Evolutionary conservation across 805 yeast species (phyloP).

Genomic region (Millerago galiae): DNA sequence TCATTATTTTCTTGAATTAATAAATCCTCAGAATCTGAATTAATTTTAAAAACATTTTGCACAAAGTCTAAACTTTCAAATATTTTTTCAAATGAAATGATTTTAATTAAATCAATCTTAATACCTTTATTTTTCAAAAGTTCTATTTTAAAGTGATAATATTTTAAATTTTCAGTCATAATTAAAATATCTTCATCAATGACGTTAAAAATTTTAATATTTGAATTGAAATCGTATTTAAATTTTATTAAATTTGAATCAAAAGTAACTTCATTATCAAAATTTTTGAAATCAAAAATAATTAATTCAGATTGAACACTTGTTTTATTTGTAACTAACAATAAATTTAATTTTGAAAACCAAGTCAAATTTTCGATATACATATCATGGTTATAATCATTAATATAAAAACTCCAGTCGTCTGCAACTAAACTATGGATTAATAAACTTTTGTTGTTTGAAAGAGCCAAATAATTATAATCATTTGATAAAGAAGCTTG

Average conservation of each 20-base stretch:
- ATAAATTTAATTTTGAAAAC: slow-evolving; percentile 14
- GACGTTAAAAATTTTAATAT: slow-evolving; percentile 16
- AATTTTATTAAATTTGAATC: slow-evolving; percentile 22
- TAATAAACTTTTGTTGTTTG: slow-evolving; percentile 15
- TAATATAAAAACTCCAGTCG: slow-evolving; percentile 24
- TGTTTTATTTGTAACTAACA: slow-evolving; percentile 17
- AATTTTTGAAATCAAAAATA: slow-evolving; percentile 20
- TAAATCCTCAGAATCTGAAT: slow-evolving; percentile 15
- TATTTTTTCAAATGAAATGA: slow-evolving; percentile 13
- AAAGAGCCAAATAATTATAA: slow-evolving; percentile 19
- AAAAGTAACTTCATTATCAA: slow-evolving; percentile 12
- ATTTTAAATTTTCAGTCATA: slow-evolving; percentile 12
- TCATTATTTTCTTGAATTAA: slow-evolving; percentile 22
- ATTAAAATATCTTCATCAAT: slow-evolving; percentile 19
- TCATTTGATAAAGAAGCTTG: slow-evolving; percentile 20
- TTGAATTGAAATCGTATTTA: slow-evolving; percentile 23
- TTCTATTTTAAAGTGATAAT: slow-evolving; percentile 20
- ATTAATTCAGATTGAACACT: slow-evolving; percentile 17
- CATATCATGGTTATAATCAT: slow-evolving; percentile 21
- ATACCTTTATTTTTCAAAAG: slow-evolving; percentile 9
- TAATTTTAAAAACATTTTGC: slow-evolving; percentile 13
- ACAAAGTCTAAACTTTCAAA: slow-evolving; percentile 6
- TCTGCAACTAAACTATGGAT: slow-evolving; percentile 17
- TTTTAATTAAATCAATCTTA: slow-evolving; percentile 18
- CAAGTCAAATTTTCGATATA: slow-evolving; percentile 15